These are phyloP conservation scores for Sporothrix schenckii DNA, from an alignment of 2,329 filamentous ascomycete species.

Conservation along the genomic window DNA sequence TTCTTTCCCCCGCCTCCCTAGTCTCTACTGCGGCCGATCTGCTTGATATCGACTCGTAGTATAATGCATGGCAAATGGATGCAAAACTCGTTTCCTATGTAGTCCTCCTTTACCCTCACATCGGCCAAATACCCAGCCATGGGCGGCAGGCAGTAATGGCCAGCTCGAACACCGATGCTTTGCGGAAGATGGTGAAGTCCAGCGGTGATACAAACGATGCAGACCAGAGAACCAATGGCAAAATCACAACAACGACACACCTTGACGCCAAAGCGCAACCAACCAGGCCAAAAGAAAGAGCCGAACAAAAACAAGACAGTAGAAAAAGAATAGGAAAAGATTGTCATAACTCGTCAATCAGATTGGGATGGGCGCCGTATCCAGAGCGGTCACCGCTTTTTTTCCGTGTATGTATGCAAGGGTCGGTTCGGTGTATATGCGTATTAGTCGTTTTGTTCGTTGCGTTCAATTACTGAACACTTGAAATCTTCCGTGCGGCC, in stretches of 20 bases:
- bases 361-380: conserved; percentile 16
- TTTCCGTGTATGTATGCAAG: not conserved
- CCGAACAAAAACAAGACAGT: conserved; percentile 9
- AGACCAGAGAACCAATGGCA: not conserved
- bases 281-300: not conserved
- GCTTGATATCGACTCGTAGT: conserved; percentile 17
- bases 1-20: not conserved
- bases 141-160: not conserved
- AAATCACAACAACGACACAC: conserved; percentile 1
- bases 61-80: conserved; percentile 16
- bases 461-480: conserved; percentile 34
- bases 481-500: conserved; percentile 58
- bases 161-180: conserved; percentile 24
- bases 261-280: conserved; percentile 11
- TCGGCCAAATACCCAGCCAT: not conserved
- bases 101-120: not conserved
- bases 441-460: not conserved
- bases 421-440: conserved; percentile 5
- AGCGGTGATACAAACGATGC: not conserved
- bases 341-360: conserved; percentile 29
- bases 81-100: not conserved
- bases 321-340: conserved; percentile 19
- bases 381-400: conserved; percentile 18
- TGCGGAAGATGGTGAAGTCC: not conserved
- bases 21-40: not conserved